phyloP scores from a whole-genome alignment of 2,329 filamentous ascomycete species.

The Fusarium abutilonis region DNA sequence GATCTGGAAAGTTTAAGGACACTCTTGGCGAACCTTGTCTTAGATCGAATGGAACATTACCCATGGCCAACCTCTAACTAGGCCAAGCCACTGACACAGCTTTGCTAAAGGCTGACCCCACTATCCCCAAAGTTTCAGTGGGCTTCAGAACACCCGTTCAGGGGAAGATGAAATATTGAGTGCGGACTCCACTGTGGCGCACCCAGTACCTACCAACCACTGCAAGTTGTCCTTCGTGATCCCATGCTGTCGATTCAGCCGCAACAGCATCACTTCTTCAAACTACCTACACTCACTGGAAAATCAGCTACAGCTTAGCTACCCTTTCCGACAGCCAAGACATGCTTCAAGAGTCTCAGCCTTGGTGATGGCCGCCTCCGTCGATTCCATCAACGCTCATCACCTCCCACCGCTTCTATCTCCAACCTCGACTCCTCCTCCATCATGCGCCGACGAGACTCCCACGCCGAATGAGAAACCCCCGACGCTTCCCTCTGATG shows the following conservation, averaged over 20 bases:
- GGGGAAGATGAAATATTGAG: constrained; percentile 21
- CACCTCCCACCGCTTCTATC: constrained; percentile 36
- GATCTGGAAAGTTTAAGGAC: not conserved
- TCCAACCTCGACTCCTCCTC: constrained; percentile 20
- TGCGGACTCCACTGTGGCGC: constrained; percentile 33
- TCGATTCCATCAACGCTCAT: constrained; percentile 36
- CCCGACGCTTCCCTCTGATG: constrained; percentile 45
- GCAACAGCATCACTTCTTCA: constrained; percentile 13
- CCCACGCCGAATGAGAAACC: constrained; percentile 11
- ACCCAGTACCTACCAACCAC: constrained; percentile 15
- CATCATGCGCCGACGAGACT: constrained; percentile 23
- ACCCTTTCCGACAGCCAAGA: not conserved
- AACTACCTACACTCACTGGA: not conserved
- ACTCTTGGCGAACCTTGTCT: not conserved
- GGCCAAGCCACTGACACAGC: constrained; percentile 34
- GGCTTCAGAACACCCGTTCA: constrained; percentile 22
- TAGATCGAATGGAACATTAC: constrained; percentile 12
- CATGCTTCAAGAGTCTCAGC: constrained; percentile 36
- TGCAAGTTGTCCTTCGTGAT: constrained; percentile 12
- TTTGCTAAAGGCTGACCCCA: constrained; percentile 5
- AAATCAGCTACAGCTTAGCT: not conserved
- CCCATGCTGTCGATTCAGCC: constrained; percentile 7
- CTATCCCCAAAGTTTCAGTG: constrained; percentile 35
- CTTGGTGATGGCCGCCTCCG: constrained; percentile 44
- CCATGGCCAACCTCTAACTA: constrained; percentile 4